Evolutionary conservation across 768 basidiomycete species (phyloP).

Genomic region (Leccinum variicolor): DNA sequence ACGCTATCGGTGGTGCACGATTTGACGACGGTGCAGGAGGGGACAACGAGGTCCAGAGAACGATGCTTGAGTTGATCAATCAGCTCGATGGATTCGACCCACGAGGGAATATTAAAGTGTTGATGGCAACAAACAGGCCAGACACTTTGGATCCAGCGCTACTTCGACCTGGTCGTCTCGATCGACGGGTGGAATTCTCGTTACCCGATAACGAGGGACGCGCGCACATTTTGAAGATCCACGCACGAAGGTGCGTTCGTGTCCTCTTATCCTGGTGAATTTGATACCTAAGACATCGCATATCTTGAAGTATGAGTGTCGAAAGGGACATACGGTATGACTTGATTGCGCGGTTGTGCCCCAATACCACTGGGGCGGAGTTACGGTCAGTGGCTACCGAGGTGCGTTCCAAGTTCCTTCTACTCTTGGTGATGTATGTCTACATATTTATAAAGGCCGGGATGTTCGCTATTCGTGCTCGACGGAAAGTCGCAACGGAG

Average conservation of each 20-base stretch:
- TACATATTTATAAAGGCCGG: conserved; percentile 85
- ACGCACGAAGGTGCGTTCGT: conserved; percentile 76
- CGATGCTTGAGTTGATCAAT: conserved; percentile 99
- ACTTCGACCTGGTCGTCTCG: conserved; percentile 91
- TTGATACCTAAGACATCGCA: not conserved
- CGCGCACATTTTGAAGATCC: conserved; percentile 94
- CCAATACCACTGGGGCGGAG: conserved; percentile 99
- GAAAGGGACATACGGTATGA: conserved; percentile 97
- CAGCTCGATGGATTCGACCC: conserved; percentile 99
- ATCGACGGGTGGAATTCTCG: conserved; percentile 95
- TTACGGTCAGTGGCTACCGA: conserved; percentile 95
- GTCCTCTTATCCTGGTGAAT: not conserved
- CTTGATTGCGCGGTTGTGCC: conserved; percentile 93
- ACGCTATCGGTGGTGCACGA: conserved; percentile 96
- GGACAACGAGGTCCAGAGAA: conserved; percentile 98
- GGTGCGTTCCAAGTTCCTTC: conserved; percentile 38
- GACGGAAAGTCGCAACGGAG: conserved; percentile 95
- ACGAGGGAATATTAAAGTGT: conserved; percentile 98
- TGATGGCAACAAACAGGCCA: conserved; percentile 99
- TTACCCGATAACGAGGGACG: conserved; percentile 94
- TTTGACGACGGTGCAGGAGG: conserved; percentile 99
- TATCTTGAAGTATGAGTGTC: conserved; percentile 78
- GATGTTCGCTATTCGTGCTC: conserved; percentile 99
- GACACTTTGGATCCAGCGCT: conserved; percentile 98
- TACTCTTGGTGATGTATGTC: conserved; percentile 81